Evolutionary conservation across 768 basidiomycete species (phyloP), one percentile per base, ranked within the genome.

Genomic region (Leucocoprinus sp.): DNA sequence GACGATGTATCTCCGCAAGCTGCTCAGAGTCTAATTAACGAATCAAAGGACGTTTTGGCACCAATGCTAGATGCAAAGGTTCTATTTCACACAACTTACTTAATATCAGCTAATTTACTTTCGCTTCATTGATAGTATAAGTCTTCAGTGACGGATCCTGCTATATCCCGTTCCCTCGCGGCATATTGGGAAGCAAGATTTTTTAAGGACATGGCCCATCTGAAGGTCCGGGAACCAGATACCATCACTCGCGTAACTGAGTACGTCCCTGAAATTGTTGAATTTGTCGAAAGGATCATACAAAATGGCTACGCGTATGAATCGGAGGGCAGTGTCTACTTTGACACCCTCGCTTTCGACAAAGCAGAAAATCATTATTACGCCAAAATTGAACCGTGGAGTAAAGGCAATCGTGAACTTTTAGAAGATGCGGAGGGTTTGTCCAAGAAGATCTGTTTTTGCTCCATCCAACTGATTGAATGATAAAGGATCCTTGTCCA

Each of bases 331-430:
- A 91, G 84, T 62, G 80, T 97, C 22, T 97, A 93, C 65, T 97
- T 97, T 55, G 87, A 96, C 63, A 93, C 90, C 0, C 65, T 65
- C 38, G 74, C 75, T 29, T 97, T 95, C 54, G 89, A 95, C 60
- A 72, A 74, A 35, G 74, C 82, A 11, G 74, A 80, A 48, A 73
- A 68, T 4, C 93, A 98, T 57, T 67, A 78, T 48, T 99, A 98
- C 57, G 93, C 93, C 8, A 98, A 97, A 65, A 68, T 98, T 31
- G 90, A 93, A 57, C 93, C 96, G 3, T 91, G 91, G 82, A 93
- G 85, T 60, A 95, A 92, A 67, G 91, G 90, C 14, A 96, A 99
- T 62, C 75, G 80, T 45, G 88, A 91, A 47, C 62, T 95, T 19
- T 66, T 97, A 48, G 91, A 87, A 58, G 93, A 90, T 49, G 93